Percentiles rank a stretch among this genome's conserved stretches.
Conservation (phyloP, 2,329 filamentous ascomycete genomes). For the Alternaria solani region DNA sequence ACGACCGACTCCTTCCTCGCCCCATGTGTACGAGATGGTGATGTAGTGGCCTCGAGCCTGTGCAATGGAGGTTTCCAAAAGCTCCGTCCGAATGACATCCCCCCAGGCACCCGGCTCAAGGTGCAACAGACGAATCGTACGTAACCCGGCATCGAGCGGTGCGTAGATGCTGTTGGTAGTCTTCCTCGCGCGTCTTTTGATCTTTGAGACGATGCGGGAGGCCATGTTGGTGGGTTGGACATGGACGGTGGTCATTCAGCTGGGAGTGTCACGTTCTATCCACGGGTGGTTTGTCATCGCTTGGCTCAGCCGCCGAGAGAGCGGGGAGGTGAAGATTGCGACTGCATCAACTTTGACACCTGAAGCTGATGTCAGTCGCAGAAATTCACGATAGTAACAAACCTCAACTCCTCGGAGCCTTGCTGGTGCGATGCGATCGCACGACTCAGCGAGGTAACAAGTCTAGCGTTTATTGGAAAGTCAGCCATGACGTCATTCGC, state of each 20-base stretch:
- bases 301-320: neutral
- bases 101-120: conserved; percentile 17
- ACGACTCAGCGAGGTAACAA: neutral
- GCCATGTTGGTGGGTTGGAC: conserved; percentile 1
- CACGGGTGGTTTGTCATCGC: neutral
- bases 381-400: neutral
- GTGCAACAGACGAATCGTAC: conserved; percentile 16
- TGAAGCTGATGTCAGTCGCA: neutral
- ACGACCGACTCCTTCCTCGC: conserved; percentile 9
- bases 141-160: neutral
- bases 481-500: conserved; percentile 11
- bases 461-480: neutral
- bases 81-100: conserved; percentile 14
- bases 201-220: conserved; percentile 7
- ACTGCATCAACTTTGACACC: neutral
- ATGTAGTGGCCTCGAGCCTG: conserved; percentile 15
- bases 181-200: conserved; percentile 1
- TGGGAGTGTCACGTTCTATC: neutral
- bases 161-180: neutral
- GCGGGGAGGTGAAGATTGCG: neutral
- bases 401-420: neutral
- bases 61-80: conserved; percentile 12
- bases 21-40: conserved; percentile 27
- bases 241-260: neutral
- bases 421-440: neutral